Evolutionary conservation across 768 basidiomycete species (phyloP).

Genomic region (Tricholoma terreum): DNA sequence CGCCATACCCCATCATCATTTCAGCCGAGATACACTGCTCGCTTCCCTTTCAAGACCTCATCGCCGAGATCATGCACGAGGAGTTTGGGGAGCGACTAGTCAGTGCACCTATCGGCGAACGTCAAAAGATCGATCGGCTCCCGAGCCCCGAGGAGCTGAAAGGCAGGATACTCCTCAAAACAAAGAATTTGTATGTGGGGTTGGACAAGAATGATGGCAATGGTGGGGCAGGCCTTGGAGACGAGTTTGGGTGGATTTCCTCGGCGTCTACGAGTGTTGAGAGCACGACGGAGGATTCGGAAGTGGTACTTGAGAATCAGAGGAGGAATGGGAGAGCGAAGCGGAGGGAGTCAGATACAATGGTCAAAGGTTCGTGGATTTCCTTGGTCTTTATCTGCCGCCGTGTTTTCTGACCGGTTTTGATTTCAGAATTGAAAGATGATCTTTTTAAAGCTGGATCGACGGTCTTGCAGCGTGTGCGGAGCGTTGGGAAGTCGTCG

Average conservation of each 20-base stretch:
- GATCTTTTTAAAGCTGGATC: conserved; percentile 36
- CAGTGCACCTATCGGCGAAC: conserved; percentile 34
- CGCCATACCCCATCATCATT: conserved; percentile 94
- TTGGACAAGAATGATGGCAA: conserved; percentile 3
- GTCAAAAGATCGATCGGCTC: conserved; percentile 47
- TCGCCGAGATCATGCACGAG: conserved; percentile 44
- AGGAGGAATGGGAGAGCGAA: conserved; percentile 13
- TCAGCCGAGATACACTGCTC: conserved; percentile 96
- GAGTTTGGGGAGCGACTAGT: conserved; percentile 45
- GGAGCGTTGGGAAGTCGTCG: conserved; percentile 30
- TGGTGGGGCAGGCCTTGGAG: conserved; percentile 18
- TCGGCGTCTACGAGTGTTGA: conserved; percentile 15
- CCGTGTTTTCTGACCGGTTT: background rate
- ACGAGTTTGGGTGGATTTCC: conserved; percentile 17
- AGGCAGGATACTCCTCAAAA: conserved; percentile 82
- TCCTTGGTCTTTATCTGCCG: background rate
- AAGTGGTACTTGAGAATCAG: conserved; percentile 23
- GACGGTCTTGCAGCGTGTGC: conserved; percentile 39
- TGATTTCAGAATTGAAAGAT: conserved; percentile 22
- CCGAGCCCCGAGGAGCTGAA: conserved; percentile 90
- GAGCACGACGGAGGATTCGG: conserved; percentile 37
- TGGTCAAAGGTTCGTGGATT: conserved; percentile 28
- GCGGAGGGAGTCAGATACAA: conserved; percentile 25
- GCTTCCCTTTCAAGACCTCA: conserved; percentile 50
- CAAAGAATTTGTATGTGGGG: conserved; percentile 70